phyloP scores from a whole-genome alignment of 1,284 basidiomycete genomes.

The Sanghuangporus sanghuang region DNA sequence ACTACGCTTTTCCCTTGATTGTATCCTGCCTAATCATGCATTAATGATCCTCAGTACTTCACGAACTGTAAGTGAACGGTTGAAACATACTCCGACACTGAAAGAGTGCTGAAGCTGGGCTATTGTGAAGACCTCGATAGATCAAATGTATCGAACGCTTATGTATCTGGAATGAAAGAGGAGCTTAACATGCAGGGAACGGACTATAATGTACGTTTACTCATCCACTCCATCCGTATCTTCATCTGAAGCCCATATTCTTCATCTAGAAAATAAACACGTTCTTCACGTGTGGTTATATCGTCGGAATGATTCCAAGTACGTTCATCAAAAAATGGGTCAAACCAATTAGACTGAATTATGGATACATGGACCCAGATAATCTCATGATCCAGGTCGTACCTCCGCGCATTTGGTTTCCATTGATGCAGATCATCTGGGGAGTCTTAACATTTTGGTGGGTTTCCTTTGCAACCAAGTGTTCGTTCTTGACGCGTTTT shows the following conservation, averaged over 20 bases:
- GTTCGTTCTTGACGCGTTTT: neutral
- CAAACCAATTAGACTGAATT: neutral
- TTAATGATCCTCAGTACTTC: slow-evolving; percentile 42
- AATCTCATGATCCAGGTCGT: slow-evolving; percentile 59
- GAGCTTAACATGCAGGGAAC: slow-evolving; percentile 67
- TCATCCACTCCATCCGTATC: neutral
- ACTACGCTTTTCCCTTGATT: neutral
- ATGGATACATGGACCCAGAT: slow-evolving; percentile 33
- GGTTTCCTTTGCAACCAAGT: slow-evolving; percentile 7
- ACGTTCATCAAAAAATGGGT: slow-evolving; percentile 16
- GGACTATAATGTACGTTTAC: slow-evolving; percentile 52
- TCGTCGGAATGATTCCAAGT: slow-evolving; percentile 71
- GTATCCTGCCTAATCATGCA: neutral
- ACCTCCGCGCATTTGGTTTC: slow-evolving; percentile 61
- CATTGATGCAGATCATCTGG: slow-evolving; percentile 61
- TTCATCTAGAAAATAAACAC: slow-evolving; percentile 55
- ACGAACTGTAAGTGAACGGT: slow-evolving; percentile 46
- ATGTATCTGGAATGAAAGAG: slow-evolving; percentile 81
- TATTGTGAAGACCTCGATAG: slow-evolving; percentile 50
- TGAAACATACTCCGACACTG: neutral
- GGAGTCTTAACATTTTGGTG: slow-evolving; percentile 60
- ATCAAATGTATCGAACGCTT: slow-evolving; percentile 64
- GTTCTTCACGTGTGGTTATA: slow-evolving; percentile 69
- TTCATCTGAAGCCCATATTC: slow-evolving; percentile 2
- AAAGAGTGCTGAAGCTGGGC: neutral